Percentiles rank a stretch among this genome's conserved stretches.
Conservation (phyloP, 192 early-diverging fungal genomes). For the Hyaloraphidium curvatum region DNA sequence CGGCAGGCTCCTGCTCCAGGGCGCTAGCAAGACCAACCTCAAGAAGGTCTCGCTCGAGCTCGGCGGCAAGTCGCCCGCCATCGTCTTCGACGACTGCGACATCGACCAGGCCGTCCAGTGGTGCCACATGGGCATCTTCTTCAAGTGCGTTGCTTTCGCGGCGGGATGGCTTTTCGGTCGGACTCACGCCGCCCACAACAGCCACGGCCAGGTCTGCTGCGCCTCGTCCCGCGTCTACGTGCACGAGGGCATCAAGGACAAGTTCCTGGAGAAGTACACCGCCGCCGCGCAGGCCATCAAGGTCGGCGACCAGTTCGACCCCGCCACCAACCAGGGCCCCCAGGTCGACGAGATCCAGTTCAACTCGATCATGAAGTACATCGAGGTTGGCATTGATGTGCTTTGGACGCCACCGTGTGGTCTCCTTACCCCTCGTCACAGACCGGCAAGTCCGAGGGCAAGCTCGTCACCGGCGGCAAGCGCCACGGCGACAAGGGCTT, state of each 20-base stretch:
- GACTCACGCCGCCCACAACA: too few relatives aligned
- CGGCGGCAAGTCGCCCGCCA: constrained; percentile 28
- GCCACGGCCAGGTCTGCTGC: constrained; percentile 4
- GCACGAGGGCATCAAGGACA: constrained; percentile 25
- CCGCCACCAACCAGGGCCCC: constrained; percentile 20
- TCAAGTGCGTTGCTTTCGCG: too few relatives aligned
- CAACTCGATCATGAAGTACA: constrained; percentile 1
- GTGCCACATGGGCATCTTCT: constrained; percentile 2
- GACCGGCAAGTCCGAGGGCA: too few relatives aligned
- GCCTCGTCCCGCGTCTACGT: constrained; percentile 12
- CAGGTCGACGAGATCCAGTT: constrained; percentile 28
- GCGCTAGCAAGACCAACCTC: constrained; percentile 7
- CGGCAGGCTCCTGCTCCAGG: constrained; percentile 4
- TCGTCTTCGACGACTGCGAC: constrained; percentile 27
- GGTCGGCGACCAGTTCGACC: constrained; percentile 22
- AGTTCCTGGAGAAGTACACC: constrained; percentile 15
- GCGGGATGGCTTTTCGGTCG: too few relatives aligned
- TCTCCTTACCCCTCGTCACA: too few relatives aligned
- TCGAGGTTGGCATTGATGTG: constrained; percentile 3
- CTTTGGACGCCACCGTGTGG: too few relatives aligned
- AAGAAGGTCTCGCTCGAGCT: constrained; percentile 25
- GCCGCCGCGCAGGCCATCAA: constrained; percentile 7
- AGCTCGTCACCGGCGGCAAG: not conserved
- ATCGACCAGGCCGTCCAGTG: constrained; percentile 20
- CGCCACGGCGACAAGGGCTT: not conserved